phyloP scores from a whole-genome alignment of 2,329 filamentous ascomycete genomes.

The Scedosporium apiospermum region DNA sequence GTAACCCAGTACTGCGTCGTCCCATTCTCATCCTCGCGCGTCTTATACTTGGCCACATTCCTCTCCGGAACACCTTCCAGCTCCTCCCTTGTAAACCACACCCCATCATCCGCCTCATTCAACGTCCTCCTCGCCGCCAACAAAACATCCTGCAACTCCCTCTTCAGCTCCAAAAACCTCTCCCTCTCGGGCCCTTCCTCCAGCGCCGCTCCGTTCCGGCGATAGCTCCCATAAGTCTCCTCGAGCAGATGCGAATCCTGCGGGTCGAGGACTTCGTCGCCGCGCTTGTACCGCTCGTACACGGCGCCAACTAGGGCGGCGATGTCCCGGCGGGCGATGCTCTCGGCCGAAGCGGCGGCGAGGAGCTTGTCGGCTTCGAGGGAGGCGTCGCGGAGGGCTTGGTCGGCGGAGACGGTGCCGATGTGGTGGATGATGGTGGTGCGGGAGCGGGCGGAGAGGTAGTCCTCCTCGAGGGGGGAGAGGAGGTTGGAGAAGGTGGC shows the following conservation, averaged over 20 bases:
- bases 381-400: slow-evolving; percentile 17
- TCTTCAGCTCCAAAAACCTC: slow-evolving; percentile 10
- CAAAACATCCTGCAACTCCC: slow-evolving; percentile 16
- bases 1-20: slow-evolving; percentile 5
- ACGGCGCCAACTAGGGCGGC: slow-evolving; percentile 15
- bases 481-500: slow-evolving; percentile 15
- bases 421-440: slow-evolving; percentile 14
- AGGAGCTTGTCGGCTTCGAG: slow-evolving; percentile 15
- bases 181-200: slow-evolving; percentile 12
- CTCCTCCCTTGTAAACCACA: slow-evolving; percentile 12
- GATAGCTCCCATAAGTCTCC: slow-evolving; percentile 16
- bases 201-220: slow-evolving; percentile 16
- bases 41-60: slow-evolving; percentile 13
- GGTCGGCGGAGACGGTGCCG: slow-evolving; percentile 15
- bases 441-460: slow-evolving; percentile 11
- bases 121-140: slow-evolving; percentile 15
- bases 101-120: slow-evolving; percentile 16
- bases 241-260: slow-evolving; percentile 16
- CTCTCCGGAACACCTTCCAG: slow-evolving; percentile 14
- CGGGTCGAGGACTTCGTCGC: slow-evolving; percentile 11
- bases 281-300: slow-evolving; percentile 9
- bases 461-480: slow-evolving; percentile 13
- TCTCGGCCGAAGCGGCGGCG: slow-evolving; percentile 11
- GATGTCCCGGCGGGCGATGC: slow-evolving; percentile 16
- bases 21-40: slow-evolving; percentile 5